Base-by-base conservation (phyloP, 2,329 filamentous ascomycete genomes). In the Xylaria sp. region DNA sequence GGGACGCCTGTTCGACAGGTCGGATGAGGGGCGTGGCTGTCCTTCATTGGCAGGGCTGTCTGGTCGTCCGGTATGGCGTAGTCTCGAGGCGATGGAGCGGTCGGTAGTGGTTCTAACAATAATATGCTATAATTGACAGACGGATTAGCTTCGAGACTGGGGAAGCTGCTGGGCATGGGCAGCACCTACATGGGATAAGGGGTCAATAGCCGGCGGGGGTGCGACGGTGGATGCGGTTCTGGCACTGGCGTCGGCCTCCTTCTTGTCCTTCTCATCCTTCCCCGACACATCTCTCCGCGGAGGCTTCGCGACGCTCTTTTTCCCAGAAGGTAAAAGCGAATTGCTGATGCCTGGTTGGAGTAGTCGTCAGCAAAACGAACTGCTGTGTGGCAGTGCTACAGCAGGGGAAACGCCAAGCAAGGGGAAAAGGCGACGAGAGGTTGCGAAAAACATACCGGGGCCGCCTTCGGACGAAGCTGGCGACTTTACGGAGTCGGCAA, bases 141-240 rank as follows among this genome's bases (percentile, higher is more conserved):
- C 29, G 6, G 17, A 26, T 59, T 41, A 58, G 52, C 22, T 22
- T 48, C 39, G 34, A 41, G 17, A 42, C 37, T 19, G 8, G 39
- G 22, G 52, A 60, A 39, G 11, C 19, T 47, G 9, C 57, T 19
- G 19, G 34, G 40, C 38, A 58, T 19, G 19, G 34, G 40, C 38
- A 42, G 47, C 55, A 72, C 79, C 61, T 79, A 89, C 85, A 72
- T 88, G 84, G 47, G 86, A 88, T 60, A 89, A 74, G 52, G 86
- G 86, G 70, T 89, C 86, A 57, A 88, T 86, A 21, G 77, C 77
- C 48, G 79, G 76, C 22, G 68, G 50, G 21, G 60, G 40, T 21
- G 53, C 47, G 39, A 53, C 45, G 45, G 57, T 61, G 29, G 61
- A 57, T 21, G 54, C 54, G 38, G 56, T 44, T 54, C 62, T 56